A percentile compares a stretch with the other conserved stretches of the same genome.
These are phyloP conservation scores for Micractinium conductrix DNA, from an alignment of 139 green algal genomes.

Conservation along the genomic window DNA sequence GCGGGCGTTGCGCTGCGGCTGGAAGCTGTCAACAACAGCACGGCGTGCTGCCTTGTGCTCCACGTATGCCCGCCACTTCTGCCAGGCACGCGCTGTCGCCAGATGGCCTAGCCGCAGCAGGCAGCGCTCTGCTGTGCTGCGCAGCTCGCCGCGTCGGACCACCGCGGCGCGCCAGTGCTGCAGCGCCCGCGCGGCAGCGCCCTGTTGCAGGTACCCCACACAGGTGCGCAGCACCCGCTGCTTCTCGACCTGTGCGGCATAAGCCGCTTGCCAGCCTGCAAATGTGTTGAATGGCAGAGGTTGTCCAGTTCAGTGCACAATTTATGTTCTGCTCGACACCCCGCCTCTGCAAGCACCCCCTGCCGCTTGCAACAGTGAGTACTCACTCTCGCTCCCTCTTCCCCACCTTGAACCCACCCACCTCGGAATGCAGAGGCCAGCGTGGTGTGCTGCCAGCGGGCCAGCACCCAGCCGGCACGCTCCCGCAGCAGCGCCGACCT, in stretches of 20 bases:
- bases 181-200: background rate
- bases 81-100: background rate
- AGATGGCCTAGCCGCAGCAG: background rate
- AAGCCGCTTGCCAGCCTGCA: background rate
- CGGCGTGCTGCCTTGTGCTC: background rate
- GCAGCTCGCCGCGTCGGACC: background rate
- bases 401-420: no score
- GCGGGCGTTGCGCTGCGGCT: background rate
- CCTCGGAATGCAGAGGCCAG: background rate
- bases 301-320: no score
- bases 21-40: background rate
- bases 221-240: background rate
- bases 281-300: no score
- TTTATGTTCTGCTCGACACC: no score
- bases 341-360: no score
- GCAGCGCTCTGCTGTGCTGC: background rate
- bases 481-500: background rate
- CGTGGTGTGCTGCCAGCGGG: background rate
- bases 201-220: background rate
- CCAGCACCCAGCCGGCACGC: background rate
- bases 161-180: background rate
- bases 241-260: background rate
- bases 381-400: no score
- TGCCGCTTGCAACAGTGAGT: no score
- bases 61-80: slow-evolving; percentile 1